These are phyloP conservation scores for Cerioporus squamosus DNA, from an alignment of 1,284 basidiomycete species.

Conservation along the genomic window DNA sequence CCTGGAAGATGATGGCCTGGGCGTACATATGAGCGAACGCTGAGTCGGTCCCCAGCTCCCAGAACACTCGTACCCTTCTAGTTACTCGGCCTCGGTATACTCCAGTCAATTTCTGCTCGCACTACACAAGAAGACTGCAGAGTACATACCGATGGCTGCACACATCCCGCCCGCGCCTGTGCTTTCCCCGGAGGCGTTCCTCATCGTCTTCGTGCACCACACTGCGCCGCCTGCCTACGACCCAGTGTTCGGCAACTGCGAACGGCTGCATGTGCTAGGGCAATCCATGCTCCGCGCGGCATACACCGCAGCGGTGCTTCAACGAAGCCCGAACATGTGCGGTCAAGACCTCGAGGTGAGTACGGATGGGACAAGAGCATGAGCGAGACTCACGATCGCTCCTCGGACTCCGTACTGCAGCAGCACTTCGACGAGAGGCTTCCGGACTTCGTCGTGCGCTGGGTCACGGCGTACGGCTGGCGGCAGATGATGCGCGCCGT, in stretches of 20 bases:
- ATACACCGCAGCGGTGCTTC: background rate
- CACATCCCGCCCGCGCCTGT: background rate
- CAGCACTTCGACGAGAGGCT: background rate
- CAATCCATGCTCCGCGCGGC: background rate
- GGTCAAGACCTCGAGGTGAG: background rate
- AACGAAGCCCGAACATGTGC: background rate
- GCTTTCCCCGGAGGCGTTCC: constrained; percentile 4
- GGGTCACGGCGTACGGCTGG: background rate
- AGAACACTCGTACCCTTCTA: no score
- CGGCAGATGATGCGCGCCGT: background rate
- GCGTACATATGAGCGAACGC: no score
- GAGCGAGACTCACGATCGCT: background rate
- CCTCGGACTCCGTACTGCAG: background rate
- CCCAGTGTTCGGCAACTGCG: background rate
- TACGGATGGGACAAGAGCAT: background rate
- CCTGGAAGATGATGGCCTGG: no score
- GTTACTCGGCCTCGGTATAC: no score
- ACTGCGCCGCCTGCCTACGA: background rate
- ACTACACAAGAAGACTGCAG: no score
- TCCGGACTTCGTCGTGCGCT: background rate
- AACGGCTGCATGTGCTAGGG: background rate
- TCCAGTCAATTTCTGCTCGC: no score
- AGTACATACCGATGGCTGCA: background rate
- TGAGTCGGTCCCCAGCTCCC: no score
- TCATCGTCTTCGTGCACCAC: constrained; percentile 7